Evolutionary conservation across 768 basidiomycete genomes (phyloP).

Genomic region (Naganishia vaughanmartiniae): DNA sequence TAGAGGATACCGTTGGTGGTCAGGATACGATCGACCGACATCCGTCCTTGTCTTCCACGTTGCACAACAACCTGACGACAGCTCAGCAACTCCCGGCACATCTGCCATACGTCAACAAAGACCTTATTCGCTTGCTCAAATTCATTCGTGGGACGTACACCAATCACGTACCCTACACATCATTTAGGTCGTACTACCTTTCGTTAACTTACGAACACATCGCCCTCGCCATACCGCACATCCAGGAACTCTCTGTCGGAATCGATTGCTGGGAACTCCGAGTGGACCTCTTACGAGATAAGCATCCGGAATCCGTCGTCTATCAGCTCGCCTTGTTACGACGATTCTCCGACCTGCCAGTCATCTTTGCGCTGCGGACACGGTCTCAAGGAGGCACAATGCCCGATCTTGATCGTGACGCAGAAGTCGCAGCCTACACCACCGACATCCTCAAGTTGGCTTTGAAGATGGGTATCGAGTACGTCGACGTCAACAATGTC

Average conservation of each 20-base stretch:
- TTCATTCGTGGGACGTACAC: constrained; percentile 31
- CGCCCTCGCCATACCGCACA: constrained; percentile 29
- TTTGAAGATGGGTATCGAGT: constrained; percentile 70
- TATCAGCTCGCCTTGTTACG: constrained; percentile 75
- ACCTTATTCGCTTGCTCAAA: constrained; percentile 30
- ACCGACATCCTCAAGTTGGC: constrained; percentile 61
- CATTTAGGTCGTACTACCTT: constrained; percentile 26
- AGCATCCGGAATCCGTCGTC: constrained; percentile 10
- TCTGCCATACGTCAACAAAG: constrained; percentile 12
- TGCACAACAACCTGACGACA: constrained; percentile 6
- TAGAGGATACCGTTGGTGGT: constrained; percentile 21
- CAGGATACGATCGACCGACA: constrained; percentile 17
- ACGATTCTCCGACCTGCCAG: constrained; percentile 72
- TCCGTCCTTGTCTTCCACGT: constrained; percentile 13
- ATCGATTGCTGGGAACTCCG: constrained; percentile 33
- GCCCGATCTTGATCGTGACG: constrained; percentile 71
- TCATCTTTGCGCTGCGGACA: constrained; percentile 88
- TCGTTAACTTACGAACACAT: constrained; percentile 30
- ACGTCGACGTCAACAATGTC: constrained; percentile 83
- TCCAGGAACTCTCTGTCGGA: constrained; percentile 30
- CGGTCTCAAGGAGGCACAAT: constrained; percentile 87
- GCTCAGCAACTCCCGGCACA: not conserved
- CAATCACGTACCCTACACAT: constrained; percentile 29
- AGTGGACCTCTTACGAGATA: constrained; percentile 24
- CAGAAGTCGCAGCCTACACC: constrained; percentile 69